Base-by-base conservation (phyloP, 2,329 filamentous ascomycete genomes). In the Botrytis hyacinthi region DNA sequence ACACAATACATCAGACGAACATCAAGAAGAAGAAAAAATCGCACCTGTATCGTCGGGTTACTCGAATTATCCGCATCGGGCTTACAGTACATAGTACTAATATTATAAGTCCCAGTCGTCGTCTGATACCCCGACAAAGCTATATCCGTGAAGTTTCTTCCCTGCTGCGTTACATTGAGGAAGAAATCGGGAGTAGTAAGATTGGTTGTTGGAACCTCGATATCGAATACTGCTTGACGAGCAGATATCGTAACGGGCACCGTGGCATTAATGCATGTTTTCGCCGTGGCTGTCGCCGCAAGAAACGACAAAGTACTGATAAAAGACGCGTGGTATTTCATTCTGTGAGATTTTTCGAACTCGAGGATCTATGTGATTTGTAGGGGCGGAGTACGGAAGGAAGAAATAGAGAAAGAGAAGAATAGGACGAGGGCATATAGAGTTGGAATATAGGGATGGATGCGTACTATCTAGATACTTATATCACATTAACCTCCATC, bases 71-170 rank as follows among this genome's bases (percentile, higher is more conserved):
- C 48, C 48, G 12, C 48, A 54, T 54, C 48, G 26, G 48, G 48
- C 16, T n/a, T n/a, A 54, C 48, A 54, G 16, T 54, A 54, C 65
- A 68, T 68, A 12, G 88, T 86, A 7, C 85, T 87, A 66, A 92
- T 87, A 7, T 86, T 80, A 81, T 90, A 91, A 37, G 81, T 83
- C 46, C 87, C 88, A 2, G 82, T 79, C 26, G 89, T 81, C 0
- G 84, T 87, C 42, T 82, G 78, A 77, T 87, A 88, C 57, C 84
- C 87, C n/a, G 80, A 79, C 3, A 88, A 79, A 3, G 85, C 77
- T 16, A 81, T 78, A 2, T 82, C 80, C 0, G 85, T 84, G 77
- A 84, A 87, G 77, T 90, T 87, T 61, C 82, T 78, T n/a, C 85
- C 85, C 61, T 86, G 84, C 54, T 83, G 82, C 3, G 83, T 83